phyloP scores from a whole-genome alignment of 106 monocot species.

The Posidonia australis region DNA sequence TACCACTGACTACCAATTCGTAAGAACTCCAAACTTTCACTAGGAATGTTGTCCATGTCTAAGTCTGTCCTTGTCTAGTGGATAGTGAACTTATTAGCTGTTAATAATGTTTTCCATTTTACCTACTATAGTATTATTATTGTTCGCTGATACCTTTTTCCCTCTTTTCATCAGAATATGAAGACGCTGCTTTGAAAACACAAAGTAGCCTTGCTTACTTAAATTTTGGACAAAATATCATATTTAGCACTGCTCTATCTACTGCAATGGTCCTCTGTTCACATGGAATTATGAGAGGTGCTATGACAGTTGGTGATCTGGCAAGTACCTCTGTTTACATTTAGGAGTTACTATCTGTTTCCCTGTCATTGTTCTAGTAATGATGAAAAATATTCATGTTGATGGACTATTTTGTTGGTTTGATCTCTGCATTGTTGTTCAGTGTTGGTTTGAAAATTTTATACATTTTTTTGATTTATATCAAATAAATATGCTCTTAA shows the following conservation, averaged over 20 bases:
- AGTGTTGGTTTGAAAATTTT: no score
- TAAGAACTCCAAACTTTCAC: no score
- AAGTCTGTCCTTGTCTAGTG: no score
- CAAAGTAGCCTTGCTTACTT: conserved; percentile 89
- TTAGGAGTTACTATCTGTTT: not conserved
- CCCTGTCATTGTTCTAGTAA: not conserved
- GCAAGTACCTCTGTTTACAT: conserved; percentile 18
- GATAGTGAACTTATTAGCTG: no score
- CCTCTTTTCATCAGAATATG: conserved; percentile 52
- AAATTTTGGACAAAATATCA: conserved; percentile 93
- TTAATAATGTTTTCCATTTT: no score
- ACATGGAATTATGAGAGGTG: conserved; percentile 76
- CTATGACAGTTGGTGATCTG: conserved; percentile 96
- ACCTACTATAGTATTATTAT: no score
- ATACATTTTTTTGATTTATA: no score
- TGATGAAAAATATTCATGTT: no score
- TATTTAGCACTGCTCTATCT: conserved; percentile 86
- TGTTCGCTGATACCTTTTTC: not conserved
- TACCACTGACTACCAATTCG: no score
- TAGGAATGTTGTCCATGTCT: no score
- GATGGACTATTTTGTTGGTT: not conserved
- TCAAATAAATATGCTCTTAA: no score
- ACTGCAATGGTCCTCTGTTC: conserved; percentile 90
- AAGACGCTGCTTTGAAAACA: conserved; percentile 94
- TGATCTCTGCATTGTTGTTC: no score